Evolutionary conservation across 495 filamentous ascomycete species (phyloP).

Genomic region (Penicillium argentinense): DNA sequence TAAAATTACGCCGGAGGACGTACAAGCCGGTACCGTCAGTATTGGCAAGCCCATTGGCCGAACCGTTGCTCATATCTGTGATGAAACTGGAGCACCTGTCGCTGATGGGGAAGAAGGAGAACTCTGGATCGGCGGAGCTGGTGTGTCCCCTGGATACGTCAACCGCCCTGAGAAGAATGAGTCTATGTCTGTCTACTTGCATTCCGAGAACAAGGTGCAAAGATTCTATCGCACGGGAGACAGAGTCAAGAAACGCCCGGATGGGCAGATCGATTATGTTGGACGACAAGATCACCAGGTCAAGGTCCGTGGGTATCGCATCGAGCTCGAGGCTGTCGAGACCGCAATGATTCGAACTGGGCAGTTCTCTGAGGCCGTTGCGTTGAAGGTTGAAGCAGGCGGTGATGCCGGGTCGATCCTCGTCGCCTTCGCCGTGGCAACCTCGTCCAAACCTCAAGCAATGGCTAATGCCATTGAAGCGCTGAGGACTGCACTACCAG

Average conservation of each 20-base stretch:
- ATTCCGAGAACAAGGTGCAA: not conserved
- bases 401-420: constrained; percentile 13
- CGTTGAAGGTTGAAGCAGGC: not conserved
- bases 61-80: constrained; percentile 36
- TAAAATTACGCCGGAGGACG: constrained; percentile 6
- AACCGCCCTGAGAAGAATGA: constrained; percentile 35
- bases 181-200: constrained; percentile 28
- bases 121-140: constrained; percentile 40
- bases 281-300: constrained; percentile 50
- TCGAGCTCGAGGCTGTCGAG: constrained; percentile 53
- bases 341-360: constrained; percentile 1
- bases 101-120: constrained; percentile 39
- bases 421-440: constrained; percentile 8
- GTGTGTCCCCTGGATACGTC: constrained; percentile 43
- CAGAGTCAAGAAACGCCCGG: constrained; percentile 37
- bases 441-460: not conserved
- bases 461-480: not conserved
- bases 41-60: constrained; percentile 19
- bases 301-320: constrained; percentile 51
- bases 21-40: constrained; percentile 2
- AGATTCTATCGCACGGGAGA: constrained; percentile 49
- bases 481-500: constrained; percentile 2
- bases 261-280: constrained; percentile 42
- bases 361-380: constrained; percentile 7
- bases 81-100: constrained; percentile 24